A percentile compares a stretch with the other conserved stretches of the same genome.
Conservation (phyloP, 2,329 filamentous ascomycete species). For the Aspergillus sclerotialis region DNA sequence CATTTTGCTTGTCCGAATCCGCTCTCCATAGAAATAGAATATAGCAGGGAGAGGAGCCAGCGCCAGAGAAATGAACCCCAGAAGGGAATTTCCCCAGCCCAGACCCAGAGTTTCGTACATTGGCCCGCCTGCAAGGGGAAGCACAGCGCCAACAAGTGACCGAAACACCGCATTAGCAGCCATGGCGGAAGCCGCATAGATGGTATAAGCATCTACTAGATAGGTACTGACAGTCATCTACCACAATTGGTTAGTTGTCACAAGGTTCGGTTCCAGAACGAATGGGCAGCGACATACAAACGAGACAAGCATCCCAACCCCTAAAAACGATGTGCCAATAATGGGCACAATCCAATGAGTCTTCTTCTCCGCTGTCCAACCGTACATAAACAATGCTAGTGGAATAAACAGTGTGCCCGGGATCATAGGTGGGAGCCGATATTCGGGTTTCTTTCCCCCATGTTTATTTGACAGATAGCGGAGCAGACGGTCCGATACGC, state of each 20-base stretch:
- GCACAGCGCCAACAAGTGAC: constrained; percentile 9
- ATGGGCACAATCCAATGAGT: constrained; percentile 17
- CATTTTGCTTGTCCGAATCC: constrained; percentile 10
- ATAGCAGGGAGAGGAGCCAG: constrained; percentile 7
- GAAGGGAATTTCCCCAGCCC: constrained; percentile 11
- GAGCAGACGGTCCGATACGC: constrained; percentile 5
- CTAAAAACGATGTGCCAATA: constrained; percentile 16
- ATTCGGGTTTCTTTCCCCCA: constrained; percentile 3
- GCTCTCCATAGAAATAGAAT: constrained; percentile 9
- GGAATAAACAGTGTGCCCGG: constrained; percentile 1
- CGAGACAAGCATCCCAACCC: constrained; percentile 11
- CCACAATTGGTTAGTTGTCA: constrained; percentile 6
- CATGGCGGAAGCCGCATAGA: constrained; percentile 10
- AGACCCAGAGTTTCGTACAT: constrained; percentile 9
- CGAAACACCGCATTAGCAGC: constrained; percentile 10
- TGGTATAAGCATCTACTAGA: constrained; percentile 10
- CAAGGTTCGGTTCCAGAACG: not conserved
- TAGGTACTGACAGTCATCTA: constrained; percentile 9
- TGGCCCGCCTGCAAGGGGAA: constrained; percentile 8
- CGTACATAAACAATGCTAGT: constrained; percentile 8
- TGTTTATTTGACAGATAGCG: not conserved
- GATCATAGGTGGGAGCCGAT: constrained; percentile 3
- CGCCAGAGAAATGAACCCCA: constrained; percentile 9
- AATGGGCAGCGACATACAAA: not conserved
- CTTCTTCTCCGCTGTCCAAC: constrained; percentile 15